Evolutionary conservation across 768 basidiomycete genomes (phyloP).

Genomic region (Kwoniella dejecticola): DNA sequence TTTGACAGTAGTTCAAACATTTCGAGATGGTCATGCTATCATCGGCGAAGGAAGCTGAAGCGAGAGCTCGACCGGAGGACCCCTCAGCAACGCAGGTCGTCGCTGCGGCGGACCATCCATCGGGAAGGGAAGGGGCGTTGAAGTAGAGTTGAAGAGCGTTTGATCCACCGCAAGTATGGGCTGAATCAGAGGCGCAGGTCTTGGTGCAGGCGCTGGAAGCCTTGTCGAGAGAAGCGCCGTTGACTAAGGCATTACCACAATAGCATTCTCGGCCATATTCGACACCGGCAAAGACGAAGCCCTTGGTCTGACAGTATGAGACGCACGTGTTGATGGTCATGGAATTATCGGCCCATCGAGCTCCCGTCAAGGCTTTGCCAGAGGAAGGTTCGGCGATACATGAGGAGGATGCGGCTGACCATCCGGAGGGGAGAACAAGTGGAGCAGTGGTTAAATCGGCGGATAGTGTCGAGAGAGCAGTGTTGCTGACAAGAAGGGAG

Average conservation of each 20-base stretch:
- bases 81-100: constrained; percentile 28
- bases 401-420: constrained; percentile 18
- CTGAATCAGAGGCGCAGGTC: constrained; percentile 22
- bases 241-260: constrained; percentile 30
- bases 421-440: constrained; percentile 9
- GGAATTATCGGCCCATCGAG: constrained; percentile 5
- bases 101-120: constrained; percentile 33
- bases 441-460: constrained; percentile 14
- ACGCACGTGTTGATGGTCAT: constrained; percentile 27
- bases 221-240: constrained; percentile 5
- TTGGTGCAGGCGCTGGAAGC: constrained; percentile 15
- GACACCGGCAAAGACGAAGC: constrained; percentile 25
- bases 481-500: constrained; percentile 15
- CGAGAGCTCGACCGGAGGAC: constrained; percentile 39
- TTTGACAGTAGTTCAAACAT: constrained; percentile 36
- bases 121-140: constrained; percentile 16
- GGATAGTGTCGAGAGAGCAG: constrained; percentile 8
- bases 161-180: constrained; percentile 14
- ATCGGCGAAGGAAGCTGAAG: constrained; percentile 25
- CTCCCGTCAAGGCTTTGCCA: constrained; percentile 19
- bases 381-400: constrained; percentile 30
- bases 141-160: constrained; percentile 24
- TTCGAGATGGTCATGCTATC: constrained; percentile 32
- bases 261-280: constrained; percentile 34
- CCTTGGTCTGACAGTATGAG: constrained; percentile 17